Evolutionary conservation across 345 rosid species (phyloP), one percentile per base, ranked within the genome.

Genomic region (Salix koriyanagi): DNA sequence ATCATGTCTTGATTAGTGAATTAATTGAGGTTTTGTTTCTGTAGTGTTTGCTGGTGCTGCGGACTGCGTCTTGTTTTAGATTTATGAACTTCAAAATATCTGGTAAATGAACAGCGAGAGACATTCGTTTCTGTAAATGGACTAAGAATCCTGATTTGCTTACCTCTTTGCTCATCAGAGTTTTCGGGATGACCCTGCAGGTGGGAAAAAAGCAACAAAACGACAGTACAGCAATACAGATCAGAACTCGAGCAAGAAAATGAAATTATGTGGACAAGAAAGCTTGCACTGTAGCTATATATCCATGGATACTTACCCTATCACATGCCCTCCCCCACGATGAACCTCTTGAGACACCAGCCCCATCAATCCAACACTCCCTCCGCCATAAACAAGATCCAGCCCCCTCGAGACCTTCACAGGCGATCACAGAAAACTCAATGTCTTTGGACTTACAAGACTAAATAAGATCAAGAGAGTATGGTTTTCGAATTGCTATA

Each of bases 101-200:
- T 41, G 44, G 44, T 41, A 10, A 2, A 41, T 41, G 44, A 41
- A 11, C 44, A 41, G 11, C 44, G 0, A 41, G 44, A 41, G 44
- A 41, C 44, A 41, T 9, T 41, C 44, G 13, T 41, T 10, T 41
- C 44, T 41, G 12, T 41, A 41, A 11, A 10, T 41, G 44, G 44
- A 41, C 10, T 21, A 21, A 25, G 41, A 30, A 66, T 66, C 12
- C 23, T 28, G 7, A 66, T 66, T 7, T 34, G 39, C 62, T 4
- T 58, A 11, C 98, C 97, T 94, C 95, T 88, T 91, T 90, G 85
- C 70, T 83, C 98, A 94, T 94, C 72, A 94, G 89, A 64, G 92
- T 92, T 83, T 81, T 91, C 68, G 98, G 98, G 77, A 94, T 90
- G 81, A 94, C 86, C 78, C 97, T 94, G 85, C 60, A 39, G 70